These are phyloP conservation scores for Penicillium daleae DNA, from an alignment of 495 filamentous ascomycete species.

Conservation along the genomic window DNA sequence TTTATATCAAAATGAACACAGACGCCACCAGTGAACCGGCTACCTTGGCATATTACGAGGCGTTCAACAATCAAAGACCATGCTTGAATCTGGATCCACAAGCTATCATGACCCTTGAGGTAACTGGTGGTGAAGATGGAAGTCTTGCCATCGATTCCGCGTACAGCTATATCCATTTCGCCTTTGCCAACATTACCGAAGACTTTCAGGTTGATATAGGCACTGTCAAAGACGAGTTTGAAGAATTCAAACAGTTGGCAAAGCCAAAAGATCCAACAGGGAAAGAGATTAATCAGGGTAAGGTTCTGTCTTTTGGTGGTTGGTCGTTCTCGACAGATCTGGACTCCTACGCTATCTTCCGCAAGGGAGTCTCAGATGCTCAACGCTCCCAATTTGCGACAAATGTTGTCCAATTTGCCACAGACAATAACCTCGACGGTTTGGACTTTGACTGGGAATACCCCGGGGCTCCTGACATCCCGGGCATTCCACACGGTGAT, in stretches of 20 bases:
- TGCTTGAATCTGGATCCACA: background rate
- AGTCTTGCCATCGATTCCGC: background rate
- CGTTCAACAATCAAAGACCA: background rate
- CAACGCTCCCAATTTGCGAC: background rate
- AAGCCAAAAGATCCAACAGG: no score
- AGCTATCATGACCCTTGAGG: no score
- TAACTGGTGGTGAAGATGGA: no score
- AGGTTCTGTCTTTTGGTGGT: background rate
- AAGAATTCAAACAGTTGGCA: no score
- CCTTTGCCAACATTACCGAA: background rate
- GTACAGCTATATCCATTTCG: background rate
- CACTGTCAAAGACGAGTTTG: background rate
- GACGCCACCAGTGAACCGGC: background rate
- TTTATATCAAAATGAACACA: background rate
- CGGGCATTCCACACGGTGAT: background rate
- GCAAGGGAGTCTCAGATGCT: background rate
- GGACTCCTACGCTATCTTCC: background rate
- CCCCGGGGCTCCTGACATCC: background rate
- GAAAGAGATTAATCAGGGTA: no score
- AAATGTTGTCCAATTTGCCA: conserved; percentile 2
- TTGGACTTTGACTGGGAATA: background rate
- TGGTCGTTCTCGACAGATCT: background rate
- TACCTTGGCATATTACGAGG: background rate
- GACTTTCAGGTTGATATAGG: background rate
- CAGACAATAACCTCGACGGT: background rate